Percentiles rank a stretch among this genome's conserved stretches.
Evolutionary conservation across 768 basidiomycete genomes (phyloP).

Genomic region (Psilocybe tampanensis): DNA sequence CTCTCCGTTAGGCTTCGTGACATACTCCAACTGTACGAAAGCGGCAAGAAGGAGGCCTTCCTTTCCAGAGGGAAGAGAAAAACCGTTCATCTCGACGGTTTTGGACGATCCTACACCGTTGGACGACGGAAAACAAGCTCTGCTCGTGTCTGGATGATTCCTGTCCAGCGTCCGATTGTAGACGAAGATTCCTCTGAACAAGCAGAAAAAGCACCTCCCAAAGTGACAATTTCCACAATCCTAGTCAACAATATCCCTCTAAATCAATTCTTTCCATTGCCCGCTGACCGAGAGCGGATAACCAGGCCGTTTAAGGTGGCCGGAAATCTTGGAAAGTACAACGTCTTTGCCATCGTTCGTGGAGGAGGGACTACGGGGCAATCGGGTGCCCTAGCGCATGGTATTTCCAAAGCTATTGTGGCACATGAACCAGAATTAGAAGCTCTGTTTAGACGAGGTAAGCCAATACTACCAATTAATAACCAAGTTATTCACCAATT

Average conservation of each 20-base stretch:
- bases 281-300: slow-evolving; percentile 78
- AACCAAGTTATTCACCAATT: slow-evolving; percentile 9
- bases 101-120: slow-evolving; percentile 83
- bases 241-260: slow-evolving; percentile 87
- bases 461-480: slow-evolving; percentile 21
- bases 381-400: slow-evolving; percentile 83
- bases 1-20: slow-evolving; percentile 50
- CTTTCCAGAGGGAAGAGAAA: slow-evolving; percentile 56
- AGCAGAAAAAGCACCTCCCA: slow-evolving; percentile 25
- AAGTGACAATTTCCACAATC: slow-evolving; percentile 61
- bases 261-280: slow-evolving; percentile 73
- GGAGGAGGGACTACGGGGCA: slow-evolving; percentile 94
- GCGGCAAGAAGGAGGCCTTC: slow-evolving; percentile 55
- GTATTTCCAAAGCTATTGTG: slow-evolving; percentile 73
- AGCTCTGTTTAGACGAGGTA: slow-evolving; percentile 73
- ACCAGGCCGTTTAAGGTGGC: slow-evolving; percentile 84
- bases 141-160: slow-evolving; percentile 93
- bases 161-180: slow-evolving; percentile 38
- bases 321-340: slow-evolving; percentile 85
- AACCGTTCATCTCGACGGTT: slow-evolving; percentile 63
- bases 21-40: slow-evolving; percentile 66
- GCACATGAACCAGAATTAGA: slow-evolving; percentile 71
- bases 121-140: slow-evolving; percentile 90
- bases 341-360: slow-evolving; percentile 69
- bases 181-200: slow-evolving; percentile 15